Base-by-base conservation (phyloP, 352 stramenopile genomes). In the Phytopythium litorale region DNA sequence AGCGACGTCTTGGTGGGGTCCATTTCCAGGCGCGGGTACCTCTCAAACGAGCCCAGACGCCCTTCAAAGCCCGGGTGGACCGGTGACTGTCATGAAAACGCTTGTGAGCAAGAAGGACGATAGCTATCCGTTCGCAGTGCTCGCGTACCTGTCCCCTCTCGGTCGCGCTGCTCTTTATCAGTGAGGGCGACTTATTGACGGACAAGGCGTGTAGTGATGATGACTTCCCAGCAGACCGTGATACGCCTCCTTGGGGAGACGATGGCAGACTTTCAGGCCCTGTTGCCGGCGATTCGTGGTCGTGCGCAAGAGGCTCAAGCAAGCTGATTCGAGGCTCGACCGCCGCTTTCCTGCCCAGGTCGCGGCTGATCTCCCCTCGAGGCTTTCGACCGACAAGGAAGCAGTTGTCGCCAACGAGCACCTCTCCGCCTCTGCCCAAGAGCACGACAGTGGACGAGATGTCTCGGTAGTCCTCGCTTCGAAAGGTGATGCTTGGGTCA, bases 351-450 rank as follows among this genome's bases (percentile, higher is more conserved):
- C 66, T 70, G 7, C 74, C 63, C 7, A 87, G 52, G 33, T 87
- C 75, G 0, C 71, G 62, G 1, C 74, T 57, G 3, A 88, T 56
- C 43, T 85, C 79, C n/a, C 56, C 49, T 3, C 79, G 73, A 7
- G 63, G 37, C 21, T 79, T 87, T 45, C 75, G 69, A 15, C 66
- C 61, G 3, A 87, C 65, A 46, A 88, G 53, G 28, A 71, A 74
- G 46, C 76, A 88, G 53, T 88, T 88, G 56, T 87, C 63, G 1
- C 77, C 71, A 3, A 88, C 66, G 5, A 88, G 21, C 9, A 88
- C 66, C 32, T 84, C 77, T 16, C 79, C 77, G 3, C 52, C 60
- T 40, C 53, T 71, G 6, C 75, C 69, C 9, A 79, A 51, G 33
- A 87, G 50, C 1, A 85, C 71, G 28, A 87, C 51, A 28, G 78